Base-by-base conservation (phyloP, 345 rosid genomes). In the Odontarrhena argentea region DNA sequence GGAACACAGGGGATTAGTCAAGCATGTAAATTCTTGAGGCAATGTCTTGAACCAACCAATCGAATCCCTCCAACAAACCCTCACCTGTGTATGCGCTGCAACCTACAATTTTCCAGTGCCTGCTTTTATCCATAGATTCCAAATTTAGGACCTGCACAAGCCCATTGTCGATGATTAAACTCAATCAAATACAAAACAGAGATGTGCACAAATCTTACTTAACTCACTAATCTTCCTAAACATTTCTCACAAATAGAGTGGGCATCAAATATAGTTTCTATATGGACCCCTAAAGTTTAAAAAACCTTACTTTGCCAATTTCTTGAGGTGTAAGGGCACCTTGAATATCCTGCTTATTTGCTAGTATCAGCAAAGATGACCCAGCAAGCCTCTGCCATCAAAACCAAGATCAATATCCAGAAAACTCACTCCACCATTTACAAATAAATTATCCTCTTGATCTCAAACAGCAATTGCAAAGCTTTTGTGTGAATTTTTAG, bases 41-140 rank as follows among this genome's bases (percentile, higher is more conserved):
- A 50, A 88, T 80, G 73, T 93, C 98, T 78, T 92, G 96, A 77
- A 90, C 94, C 81, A 90, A 74, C 98, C 98, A 93, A 82, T 93
- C 90, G 44, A 90, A 90, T 53, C 87, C 96, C 63, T 86, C 90
- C 40, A 90, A 86, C 71, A 93, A 78, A 54, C 98, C 97, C 49
- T 85, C 86, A 61, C 96, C 97, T 0, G 95, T 90, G 75, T 88
- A 83, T 6, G 98, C 96, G 50, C 97, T 88, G 60, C 97, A 90
- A 46, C 97, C 98, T 6, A 83, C 82, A 15, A 93, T 93, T 43
- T 81, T 63, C 98, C 98, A 93, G 63, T 90, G 97, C 30, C 97
- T 73, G 68, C 87, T 86, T 76, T 80, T 83, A 69, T 90, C 98
- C 96, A 90, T 85, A 1, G 82, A 80, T 75, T 86, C 97, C 68